Conservation (phyloP, 2,329 filamentous ascomycete species). For the Chaetothyriales sp. region DNA sequence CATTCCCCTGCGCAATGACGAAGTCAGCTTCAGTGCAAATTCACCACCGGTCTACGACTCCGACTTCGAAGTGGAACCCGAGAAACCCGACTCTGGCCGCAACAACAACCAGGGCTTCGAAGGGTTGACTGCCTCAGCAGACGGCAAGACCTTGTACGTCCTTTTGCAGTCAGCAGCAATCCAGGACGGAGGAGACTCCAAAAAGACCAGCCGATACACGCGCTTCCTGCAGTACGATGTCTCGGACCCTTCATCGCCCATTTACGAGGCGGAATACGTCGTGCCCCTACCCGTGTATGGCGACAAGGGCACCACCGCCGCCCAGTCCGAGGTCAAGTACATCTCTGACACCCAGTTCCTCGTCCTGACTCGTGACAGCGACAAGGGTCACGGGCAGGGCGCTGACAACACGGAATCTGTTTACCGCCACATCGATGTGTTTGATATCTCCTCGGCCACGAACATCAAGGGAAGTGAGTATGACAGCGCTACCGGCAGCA, state of each 20-base stretch:
- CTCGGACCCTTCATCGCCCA: slow-evolving; percentile 25
- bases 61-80: slow-evolving; percentile 35
- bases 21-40: slow-evolving; percentile 47
- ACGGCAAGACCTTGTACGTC: slow-evolving; percentile 49
- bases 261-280: slow-evolving; percentile 47
- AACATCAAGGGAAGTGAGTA: slow-evolving; percentile 39
- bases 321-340: slow-evolving; percentile 54
- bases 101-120: slow-evolving; percentile 65
- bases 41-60: slow-evolving; percentile 47
- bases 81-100: slow-evolving; percentile 45
- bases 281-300: slow-evolving; percentile 48
- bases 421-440: slow-evolving; percentile 55
- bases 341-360: slow-evolving; percentile 50
- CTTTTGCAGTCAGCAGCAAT: slow-evolving; percentile 51
- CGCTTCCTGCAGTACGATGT: slow-evolving; percentile 53
- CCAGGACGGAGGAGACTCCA: slow-evolving; percentile 45
- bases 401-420: slow-evolving; percentile 33
- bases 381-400: slow-evolving; percentile 41
- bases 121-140: slow-evolving; percentile 46
- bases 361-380: slow-evolving; percentile 48
- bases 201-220: slow-evolving; percentile 40
- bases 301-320: slow-evolving; percentile 42
- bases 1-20: slow-evolving; percentile 48
- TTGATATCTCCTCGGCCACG: slow-evolving; percentile 48
- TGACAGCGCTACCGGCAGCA: slow-evolving; percentile 26